phyloP scores from a whole-genome alignment of 345 rosid genomes.

The Chamaenerion angustifolium region DNA sequence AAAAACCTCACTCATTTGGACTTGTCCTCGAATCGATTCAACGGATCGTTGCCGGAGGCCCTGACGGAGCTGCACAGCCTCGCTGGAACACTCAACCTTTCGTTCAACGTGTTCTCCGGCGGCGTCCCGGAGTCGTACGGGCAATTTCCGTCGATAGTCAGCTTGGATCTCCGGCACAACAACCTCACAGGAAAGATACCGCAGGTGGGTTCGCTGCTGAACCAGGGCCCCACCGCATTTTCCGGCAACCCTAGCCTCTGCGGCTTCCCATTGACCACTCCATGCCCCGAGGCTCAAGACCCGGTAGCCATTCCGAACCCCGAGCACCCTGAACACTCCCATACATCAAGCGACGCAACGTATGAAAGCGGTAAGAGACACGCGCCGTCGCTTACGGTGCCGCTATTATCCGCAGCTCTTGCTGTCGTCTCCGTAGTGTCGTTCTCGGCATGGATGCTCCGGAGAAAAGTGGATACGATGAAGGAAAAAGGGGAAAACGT shows the following conservation, averaged over 20 bases:
- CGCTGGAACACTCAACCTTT: constrained; percentile 61
- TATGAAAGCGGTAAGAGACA: constrained; percentile 9
- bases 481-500: constrained; percentile 24
- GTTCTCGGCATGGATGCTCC: constrained; percentile 43
- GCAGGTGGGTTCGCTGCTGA: constrained; percentile 61
- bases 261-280: constrained; percentile 66
- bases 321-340: constrained; percentile 35
- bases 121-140: constrained; percentile 66
- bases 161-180: constrained; percentile 73
- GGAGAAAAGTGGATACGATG: constrained; percentile 22
- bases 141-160: constrained; percentile 50
- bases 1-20: constrained; percentile 46
- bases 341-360: constrained; percentile 14
- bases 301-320: constrained; percentile 26
- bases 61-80: constrained; percentile 46
- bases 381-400: constrained; percentile 32
- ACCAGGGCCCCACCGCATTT: constrained; percentile 96
- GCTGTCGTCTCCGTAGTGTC: constrained; percentile 49
- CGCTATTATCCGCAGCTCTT: constrained; percentile 51
- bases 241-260: constrained; percentile 68
- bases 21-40: constrained; percentile 53
- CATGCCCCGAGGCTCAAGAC: constrained; percentile 43
- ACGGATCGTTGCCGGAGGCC: constrained; percentile 60
- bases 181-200: constrained; percentile 83
- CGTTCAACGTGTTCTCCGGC: constrained; percentile 57